Conservation (phyloP, 352 stramenopile species). For the Globisporangium megalacanthum region DNA sequence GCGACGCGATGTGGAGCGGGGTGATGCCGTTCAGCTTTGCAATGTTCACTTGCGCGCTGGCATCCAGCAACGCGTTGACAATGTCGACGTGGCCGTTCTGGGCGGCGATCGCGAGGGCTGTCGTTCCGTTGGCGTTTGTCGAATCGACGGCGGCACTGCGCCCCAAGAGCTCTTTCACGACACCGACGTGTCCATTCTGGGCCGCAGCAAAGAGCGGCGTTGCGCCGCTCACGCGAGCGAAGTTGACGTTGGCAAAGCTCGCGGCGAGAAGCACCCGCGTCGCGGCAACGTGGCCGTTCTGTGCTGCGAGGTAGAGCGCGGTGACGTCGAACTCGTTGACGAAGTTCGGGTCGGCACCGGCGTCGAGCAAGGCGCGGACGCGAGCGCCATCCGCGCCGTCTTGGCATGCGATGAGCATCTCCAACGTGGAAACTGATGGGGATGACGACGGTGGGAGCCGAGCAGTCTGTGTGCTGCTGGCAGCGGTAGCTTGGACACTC, state of each 20-base stretch:
- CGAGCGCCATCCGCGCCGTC: background rate
- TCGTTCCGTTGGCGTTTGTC: conserved; percentile 6
- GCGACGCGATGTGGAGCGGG: conserved; percentile 10
- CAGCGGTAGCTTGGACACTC: background rate
- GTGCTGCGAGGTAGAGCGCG: conserved; percentile 3
- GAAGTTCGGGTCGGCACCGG: background rate
- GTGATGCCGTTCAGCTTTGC: conserved; percentile 7
- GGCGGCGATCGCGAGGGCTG: conserved; percentile 7
- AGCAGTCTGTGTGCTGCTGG: background rate
- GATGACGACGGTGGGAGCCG: background rate
- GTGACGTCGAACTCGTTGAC: background rate
- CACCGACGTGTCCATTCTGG: conserved; percentile 8
- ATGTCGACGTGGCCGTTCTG: conserved; percentile 10
- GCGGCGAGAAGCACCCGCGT: conserved; percentile 1
- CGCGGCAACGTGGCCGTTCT: conserved; percentile 6
- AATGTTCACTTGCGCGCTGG: conserved; percentile 2
- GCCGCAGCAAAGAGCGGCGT: conserved; percentile 9
- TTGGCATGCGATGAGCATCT: background rate
- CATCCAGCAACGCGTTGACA: conserved; percentile 1
- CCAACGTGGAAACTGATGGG: background rate
- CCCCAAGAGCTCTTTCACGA: conserved; percentile 6
- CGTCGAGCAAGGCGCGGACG: background rate
- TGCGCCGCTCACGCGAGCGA: conserved; percentile 3
- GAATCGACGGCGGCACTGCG: background rate
- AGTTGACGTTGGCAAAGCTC: background rate